These are phyloP conservation scores for Austroboletus festivus DNA, from an alignment of 768 basidiomycete genomes.

Conservation along the genomic window DNA sequence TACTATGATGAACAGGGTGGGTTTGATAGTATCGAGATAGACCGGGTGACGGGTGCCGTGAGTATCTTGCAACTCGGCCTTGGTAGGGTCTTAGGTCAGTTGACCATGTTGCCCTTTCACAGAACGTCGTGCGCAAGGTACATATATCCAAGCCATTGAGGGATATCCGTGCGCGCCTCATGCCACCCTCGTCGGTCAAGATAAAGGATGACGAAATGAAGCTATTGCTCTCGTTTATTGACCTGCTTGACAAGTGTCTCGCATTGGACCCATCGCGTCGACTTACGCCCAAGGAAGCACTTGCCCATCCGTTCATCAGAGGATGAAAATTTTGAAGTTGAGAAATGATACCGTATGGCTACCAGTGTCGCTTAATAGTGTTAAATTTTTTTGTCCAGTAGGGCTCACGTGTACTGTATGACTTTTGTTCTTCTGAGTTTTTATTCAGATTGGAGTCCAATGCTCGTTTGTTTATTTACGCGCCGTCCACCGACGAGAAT, in stretches of 20 bases:
- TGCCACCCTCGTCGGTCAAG: slow-evolving; percentile 76
- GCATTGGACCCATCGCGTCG: slow-evolving; percentile 82
- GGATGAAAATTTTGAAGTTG: slow-evolving; percentile 38
- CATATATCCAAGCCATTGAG: slow-evolving; percentile 79
- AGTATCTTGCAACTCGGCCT: slow-evolving; percentile 33
- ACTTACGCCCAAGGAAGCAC: slow-evolving; percentile 86
- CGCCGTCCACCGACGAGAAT: too few species aligned
- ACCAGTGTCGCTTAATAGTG: slow-evolving; percentile 17
- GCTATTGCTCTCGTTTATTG: slow-evolving; percentile 74
- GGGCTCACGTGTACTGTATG: too few species aligned
- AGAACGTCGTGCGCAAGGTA: slow-evolving; percentile 82
- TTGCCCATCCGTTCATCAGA: slow-evolving; percentile 83
- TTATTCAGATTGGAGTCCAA: too few species aligned
- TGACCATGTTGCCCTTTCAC: slow-evolving; percentile 13
- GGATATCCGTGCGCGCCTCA: slow-evolving; percentile 77
- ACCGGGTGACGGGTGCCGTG: slow-evolving; percentile 80
- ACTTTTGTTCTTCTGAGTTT: too few species aligned
- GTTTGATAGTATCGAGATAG: slow-evolving; percentile 80
- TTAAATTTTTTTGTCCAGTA: too few species aligned
- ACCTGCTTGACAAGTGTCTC: slow-evolving; percentile 89
- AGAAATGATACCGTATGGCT: too few species aligned
- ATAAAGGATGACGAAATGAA: slow-evolving; percentile 88
- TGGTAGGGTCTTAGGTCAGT: slow-evolving; percentile 6
- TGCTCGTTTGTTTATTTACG: too few species aligned
- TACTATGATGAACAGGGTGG: slow-evolving; percentile 94